Conservation (phyloP, 441 rosid species). For the Corymbia calophylla region DNA sequence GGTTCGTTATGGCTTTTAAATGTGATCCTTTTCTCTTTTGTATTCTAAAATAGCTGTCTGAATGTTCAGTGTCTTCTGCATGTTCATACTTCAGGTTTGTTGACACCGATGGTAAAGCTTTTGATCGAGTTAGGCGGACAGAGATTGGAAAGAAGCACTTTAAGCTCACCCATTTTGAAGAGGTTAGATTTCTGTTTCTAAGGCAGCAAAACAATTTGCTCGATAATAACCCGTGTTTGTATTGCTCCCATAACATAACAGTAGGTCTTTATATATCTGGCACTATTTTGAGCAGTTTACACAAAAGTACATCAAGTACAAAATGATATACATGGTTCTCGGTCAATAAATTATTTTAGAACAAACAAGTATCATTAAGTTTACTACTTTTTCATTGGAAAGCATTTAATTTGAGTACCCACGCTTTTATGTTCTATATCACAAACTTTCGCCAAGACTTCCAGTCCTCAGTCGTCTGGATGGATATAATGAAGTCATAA, state of each 20-base stretch:
- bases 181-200: slow-evolving; percentile 35
- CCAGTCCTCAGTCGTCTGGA: neutral
- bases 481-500: neutral
- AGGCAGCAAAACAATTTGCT: neutral
- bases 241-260: neutral
- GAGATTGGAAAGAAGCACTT: slow-evolving; percentile 96
- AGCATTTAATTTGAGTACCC: neutral
- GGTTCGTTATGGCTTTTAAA: slow-evolving; percentile 30
- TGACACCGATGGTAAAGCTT: slow-evolving; percentile 92
- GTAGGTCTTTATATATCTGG: neutral
- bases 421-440: neutral
- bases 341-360: neutral
- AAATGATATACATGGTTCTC: neutral
- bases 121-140: slow-evolving; percentile 81
- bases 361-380: neutral
- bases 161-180: slow-evolving; percentile 93
- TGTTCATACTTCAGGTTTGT: slow-evolving; percentile 60
- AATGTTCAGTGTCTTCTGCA: neutral
- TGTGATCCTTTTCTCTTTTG: neutral
- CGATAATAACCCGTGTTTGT: neutral
- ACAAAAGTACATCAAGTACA: neutral
- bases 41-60: slow-evolving; percentile 1
- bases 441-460: neutral
- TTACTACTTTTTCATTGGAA: neutral
- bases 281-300: neutral